Evolutionary conservation across 768 basidiomycete species (phyloP).

Genomic region (Auricularia auricula-judae): DNA sequence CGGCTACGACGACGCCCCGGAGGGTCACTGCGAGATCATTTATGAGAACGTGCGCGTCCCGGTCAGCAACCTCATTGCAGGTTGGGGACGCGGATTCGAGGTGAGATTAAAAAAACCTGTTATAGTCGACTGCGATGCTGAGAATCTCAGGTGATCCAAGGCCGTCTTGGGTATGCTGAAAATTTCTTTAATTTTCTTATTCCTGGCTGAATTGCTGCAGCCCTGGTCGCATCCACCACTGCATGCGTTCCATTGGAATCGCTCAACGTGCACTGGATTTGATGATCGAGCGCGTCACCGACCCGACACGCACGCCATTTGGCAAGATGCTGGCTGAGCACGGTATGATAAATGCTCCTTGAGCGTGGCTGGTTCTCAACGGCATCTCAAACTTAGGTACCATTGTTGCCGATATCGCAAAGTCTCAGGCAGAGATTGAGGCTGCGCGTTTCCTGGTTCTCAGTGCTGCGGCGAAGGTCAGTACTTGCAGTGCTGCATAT

Average conservation of each 20-base stretch:
- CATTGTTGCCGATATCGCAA: slow-evolving; percentile 82
- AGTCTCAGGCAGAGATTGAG: slow-evolving; percentile 90
- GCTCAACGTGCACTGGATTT: slow-evolving; percentile 78
- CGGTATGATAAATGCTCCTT: slow-evolving; percentile 34
- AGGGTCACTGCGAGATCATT: slow-evolving; percentile 91
- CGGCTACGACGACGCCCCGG: slow-evolving; percentile 91
- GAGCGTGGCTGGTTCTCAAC: slow-evolving; percentile 1
- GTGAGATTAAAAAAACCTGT: slow-evolving; percentile 22
- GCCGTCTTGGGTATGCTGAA: slow-evolving; percentile 68
- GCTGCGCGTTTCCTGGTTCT: slow-evolving; percentile 76
- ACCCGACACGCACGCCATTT: slow-evolving; percentile 84
- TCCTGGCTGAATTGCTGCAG: slow-evolving; percentile 25
- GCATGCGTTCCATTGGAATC: slow-evolving; percentile 93
- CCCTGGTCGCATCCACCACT: slow-evolving; percentile 93
- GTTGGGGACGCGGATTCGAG: slow-evolving; percentile 95
- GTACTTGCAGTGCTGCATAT: not conserved
- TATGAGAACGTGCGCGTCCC: slow-evolving; percentile 94
- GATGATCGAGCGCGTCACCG: slow-evolving; percentile 87
- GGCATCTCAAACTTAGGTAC: slow-evolving; percentile 40
- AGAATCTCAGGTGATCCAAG: slow-evolving; percentile 74
- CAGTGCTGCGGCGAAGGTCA: slow-evolving; percentile 78
- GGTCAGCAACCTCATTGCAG: slow-evolving; percentile 67
- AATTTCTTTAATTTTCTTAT: not conserved
- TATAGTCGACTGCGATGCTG: not conserved
- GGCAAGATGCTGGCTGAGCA: slow-evolving; percentile 88